Evolutionary conservation across 2,329 filamentous ascomycete species (phyloP).

Genomic region (Aspergillus ustus): DNA sequence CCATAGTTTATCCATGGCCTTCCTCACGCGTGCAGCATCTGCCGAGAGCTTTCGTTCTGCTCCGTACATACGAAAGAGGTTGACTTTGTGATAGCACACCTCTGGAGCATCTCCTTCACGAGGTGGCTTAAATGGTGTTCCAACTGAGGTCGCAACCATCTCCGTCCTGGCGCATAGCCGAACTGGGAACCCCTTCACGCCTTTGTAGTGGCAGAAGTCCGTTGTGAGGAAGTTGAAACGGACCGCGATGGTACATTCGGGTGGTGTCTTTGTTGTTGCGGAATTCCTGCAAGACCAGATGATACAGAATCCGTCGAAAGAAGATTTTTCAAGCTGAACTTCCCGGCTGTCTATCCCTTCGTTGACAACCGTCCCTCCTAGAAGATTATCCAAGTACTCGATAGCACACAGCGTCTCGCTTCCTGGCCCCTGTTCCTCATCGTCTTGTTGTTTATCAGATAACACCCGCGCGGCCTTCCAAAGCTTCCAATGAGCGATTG

Average conservation of each 20-base stretch:
- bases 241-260: conserved; percentile 76
- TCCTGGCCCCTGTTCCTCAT: background rate
- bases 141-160: background rate
- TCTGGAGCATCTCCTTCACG: conserved; percentile 9
- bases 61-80: conserved; percentile 89
- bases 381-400: background rate
- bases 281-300: background rate
- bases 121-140: background rate
- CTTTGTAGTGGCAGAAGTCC: conserved; percentile 94
- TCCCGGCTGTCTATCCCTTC: background rate
- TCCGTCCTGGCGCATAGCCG: conserved; percentile 86
- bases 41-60: conserved; percentile 82
- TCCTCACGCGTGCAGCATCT: background rate
- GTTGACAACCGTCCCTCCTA: too few species aligned
- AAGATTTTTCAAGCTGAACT: background rate
- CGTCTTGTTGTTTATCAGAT: conserved; percentile 67
- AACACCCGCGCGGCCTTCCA: conserved; percentile 92
- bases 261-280: background rate
- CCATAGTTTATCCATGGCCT: background rate
- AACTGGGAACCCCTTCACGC: conserved; percentile 91
- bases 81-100: conserved; percentile 89
- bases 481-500: conserved; percentile 77
- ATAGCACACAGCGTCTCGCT: background rate
- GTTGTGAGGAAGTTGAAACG: conserved; percentile 96
- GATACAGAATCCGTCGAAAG: background rate